phyloP scores from a whole-genome alignment of 192 early-diverging fungal genomes.

The Neocallimastix lanati region DNA sequence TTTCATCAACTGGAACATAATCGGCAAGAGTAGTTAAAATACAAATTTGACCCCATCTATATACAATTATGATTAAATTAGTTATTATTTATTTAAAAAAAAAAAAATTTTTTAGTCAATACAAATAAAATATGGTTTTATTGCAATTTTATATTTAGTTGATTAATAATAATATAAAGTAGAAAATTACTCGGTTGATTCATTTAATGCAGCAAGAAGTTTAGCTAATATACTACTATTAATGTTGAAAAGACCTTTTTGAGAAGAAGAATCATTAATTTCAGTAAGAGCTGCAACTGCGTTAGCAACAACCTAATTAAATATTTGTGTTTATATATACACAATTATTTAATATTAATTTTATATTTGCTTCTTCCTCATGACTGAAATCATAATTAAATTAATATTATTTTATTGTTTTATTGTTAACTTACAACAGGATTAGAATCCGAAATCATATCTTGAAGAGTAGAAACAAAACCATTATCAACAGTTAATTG shows the following conservation, averaged over 20 bases:
- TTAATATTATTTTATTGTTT: background rate
- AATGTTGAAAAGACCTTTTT: slow-evolving; percentile 65
- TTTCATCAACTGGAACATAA: slow-evolving; percentile 64
- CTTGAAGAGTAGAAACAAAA: slow-evolving; percentile 70
- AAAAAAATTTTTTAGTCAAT: no score
- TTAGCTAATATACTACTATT: slow-evolving; percentile 27
- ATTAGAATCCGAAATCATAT: slow-evolving; percentile 71
- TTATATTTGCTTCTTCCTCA: background rate
- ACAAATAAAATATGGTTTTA: no score
- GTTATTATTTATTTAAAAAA: no score
- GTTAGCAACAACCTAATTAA: slow-evolving; percentile 78
- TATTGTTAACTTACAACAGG: slow-evolving; percentile 37
- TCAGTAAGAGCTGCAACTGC: slow-evolving; percentile 83
- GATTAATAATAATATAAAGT: background rate
- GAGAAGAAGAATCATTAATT: slow-evolving; percentile 78
- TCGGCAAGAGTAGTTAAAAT: slow-evolving; percentile 82
- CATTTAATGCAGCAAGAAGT: slow-evolving; percentile 78
- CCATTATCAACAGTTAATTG: slow-evolving; percentile 65
- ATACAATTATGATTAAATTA: slow-evolving; percentile 1
- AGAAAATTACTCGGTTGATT: slow-evolving; percentile 73
- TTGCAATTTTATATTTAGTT: background rate
- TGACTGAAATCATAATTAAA: background rate
- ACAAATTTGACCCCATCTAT: slow-evolving; percentile 85
- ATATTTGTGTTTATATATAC: background rate
- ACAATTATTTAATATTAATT: slow-evolving; percentile 1